phyloP scores from a whole-genome alignment of 176 grass and related monocot species.

The Canna indica region DNA sequence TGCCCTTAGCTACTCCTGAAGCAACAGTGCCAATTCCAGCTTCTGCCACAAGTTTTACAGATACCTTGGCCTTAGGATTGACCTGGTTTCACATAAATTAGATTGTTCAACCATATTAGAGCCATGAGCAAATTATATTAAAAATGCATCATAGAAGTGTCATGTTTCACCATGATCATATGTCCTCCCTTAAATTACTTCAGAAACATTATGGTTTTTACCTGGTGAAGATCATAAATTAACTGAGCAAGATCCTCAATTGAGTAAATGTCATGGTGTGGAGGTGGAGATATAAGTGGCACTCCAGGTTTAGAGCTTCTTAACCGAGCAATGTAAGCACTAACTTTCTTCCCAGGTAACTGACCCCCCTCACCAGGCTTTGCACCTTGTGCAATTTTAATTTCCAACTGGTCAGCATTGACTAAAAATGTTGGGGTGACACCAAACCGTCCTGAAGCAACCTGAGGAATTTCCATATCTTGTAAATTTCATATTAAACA shows the following conservation, averaged over 20 bases:
- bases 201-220: conserved; percentile 21
- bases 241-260: conserved; percentile 99
- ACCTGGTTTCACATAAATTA: conserved; percentile 43
- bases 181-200: neutral
- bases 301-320: conserved; percentile 99
- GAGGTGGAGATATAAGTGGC: conserved; percentile 98
- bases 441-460: conserved; percentile 98
- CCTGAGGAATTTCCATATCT: conserved; percentile 31
- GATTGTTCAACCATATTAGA: neutral
- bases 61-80: conserved; percentile 94
- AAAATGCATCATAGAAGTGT: too few relatives aligned
- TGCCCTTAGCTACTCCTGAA: conserved; percentile 95
- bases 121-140: neutral
- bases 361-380: conserved; percentile 99
- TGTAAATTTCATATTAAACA: neutral
- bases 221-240: conserved; percentile 99
- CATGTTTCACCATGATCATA: neutral
- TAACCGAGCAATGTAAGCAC: conserved; percentile 92
- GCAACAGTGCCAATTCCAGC: conserved; percentile 99
- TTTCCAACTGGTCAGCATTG: conserved; percentile 91
- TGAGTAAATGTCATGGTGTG: conserved; percentile 99
- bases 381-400: conserved; percentile 99
- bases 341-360: conserved; percentile 98
- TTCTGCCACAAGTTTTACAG: conserved; percentile 96
- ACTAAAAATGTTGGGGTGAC: conserved; percentile 98